These are phyloP conservation scores for Rostrohypoxylon terebratum DNA, from an alignment of 495 filamentous ascomycete genomes.

Conservation along the genomic window DNA sequence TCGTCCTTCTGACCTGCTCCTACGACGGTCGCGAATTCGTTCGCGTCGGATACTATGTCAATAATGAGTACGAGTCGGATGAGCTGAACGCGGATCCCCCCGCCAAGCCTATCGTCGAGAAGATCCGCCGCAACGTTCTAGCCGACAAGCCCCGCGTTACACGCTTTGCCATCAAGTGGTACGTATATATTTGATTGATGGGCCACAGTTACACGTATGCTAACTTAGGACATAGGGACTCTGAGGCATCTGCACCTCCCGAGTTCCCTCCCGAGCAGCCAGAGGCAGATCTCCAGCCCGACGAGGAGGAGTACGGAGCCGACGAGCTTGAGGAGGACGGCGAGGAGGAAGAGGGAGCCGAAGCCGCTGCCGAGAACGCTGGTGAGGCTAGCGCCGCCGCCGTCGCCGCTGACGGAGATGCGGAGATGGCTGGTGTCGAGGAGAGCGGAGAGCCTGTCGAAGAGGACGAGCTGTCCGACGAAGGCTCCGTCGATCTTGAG, in stretches of 20 bases:
- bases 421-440: conserved; percentile 85
- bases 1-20: conserved; percentile 94
- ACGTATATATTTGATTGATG: conserved; percentile 44
- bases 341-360: conserved; percentile 63
- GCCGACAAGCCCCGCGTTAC: conserved; percentile 98
- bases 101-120: conserved; percentile 89
- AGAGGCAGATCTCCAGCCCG: conserved; percentile 86
- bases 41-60: conserved; percentile 98
- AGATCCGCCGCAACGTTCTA: conserved; percentile 88
- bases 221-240: conserved; percentile 74
- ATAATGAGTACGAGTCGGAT: conserved; percentile 96
- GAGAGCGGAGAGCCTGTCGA: conserved; percentile 61
- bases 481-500: conserved; percentile 95
- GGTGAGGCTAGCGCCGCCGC: conserved; percentile 57
- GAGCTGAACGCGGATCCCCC: conserved; percentile 89
- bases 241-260: conserved; percentile 92
- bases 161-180: conserved; percentile 99
- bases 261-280: conserved; percentile 98
- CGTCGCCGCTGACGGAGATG: conserved; percentile 70
- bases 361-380: conserved; percentile 53
- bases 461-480: conserved; percentile 84
- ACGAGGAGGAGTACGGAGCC: conserved; percentile 90
- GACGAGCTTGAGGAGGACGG: conserved; percentile 81
- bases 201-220: conserved; percentile 1
- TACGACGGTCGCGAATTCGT: conserved; percentile 98